Conservation (phyloP, 345 rosid species). For the Salix dunnii region DNA sequence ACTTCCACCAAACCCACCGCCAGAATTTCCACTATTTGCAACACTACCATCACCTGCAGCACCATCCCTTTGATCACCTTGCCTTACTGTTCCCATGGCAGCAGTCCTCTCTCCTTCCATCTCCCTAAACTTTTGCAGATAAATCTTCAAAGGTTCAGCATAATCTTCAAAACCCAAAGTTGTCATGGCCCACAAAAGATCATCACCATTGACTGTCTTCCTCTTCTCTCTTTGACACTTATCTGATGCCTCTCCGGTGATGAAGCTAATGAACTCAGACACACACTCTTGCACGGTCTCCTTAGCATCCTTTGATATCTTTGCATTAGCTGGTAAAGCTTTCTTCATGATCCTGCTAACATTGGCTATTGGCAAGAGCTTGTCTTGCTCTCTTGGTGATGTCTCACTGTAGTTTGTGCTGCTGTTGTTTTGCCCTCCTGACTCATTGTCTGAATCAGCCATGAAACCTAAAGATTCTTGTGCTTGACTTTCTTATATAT, state of each 20-base stretch:
- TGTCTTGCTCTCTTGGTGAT: slow-evolving; percentile 12
- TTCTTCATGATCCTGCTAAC: slow-evolving; percentile 10
- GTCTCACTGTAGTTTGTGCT: slow-evolving; percentile 1
- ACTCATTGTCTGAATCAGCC: slow-evolving; percentile 19
- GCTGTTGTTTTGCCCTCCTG: slow-evolving; percentile 4
- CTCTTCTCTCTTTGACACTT: slow-evolving; percentile 17
- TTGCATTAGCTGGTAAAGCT: slow-evolving; percentile 11
- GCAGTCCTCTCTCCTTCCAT: slow-evolving; percentile 14
- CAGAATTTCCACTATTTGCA: neutral
- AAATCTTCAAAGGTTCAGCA: slow-evolving; percentile 13
- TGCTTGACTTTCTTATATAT: neutral
- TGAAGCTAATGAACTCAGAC: slow-evolving; percentile 15
- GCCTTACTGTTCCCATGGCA: neutral
- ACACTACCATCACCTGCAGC: neutral
- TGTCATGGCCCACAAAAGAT: slow-evolving; percentile 12
- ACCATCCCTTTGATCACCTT: neutral
- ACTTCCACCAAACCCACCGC: neutral
- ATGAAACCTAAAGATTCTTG: neutral
- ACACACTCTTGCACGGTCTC: slow-evolving; percentile 21
- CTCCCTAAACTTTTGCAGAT: slow-evolving; percentile 6
- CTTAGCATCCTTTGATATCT: slow-evolving; percentile 16
- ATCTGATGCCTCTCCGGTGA: slow-evolving; percentile 18
- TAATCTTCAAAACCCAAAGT: slow-evolving; percentile 16
- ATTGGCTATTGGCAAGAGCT: slow-evolving; percentile 14
- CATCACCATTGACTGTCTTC: slow-evolving; percentile 9